Conservation (phyloP, 2,329 filamentous ascomycete genomes). For the Phaeosphaeriaceae sp. region DNA sequence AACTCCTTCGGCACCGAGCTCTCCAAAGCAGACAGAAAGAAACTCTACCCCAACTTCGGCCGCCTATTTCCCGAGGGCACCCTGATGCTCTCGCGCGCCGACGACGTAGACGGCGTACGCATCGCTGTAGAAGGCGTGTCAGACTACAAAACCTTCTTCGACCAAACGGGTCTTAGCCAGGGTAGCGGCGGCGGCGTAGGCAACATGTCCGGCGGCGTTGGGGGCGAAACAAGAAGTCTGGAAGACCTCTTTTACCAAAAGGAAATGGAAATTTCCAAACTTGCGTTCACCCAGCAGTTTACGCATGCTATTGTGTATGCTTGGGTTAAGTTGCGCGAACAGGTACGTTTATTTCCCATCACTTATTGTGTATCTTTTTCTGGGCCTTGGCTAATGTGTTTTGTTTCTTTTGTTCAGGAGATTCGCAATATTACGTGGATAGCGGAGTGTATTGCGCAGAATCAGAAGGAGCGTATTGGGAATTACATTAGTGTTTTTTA, state of each 20-base stretch:
- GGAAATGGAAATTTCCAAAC: slow-evolving; percentile 98
- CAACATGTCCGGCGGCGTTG: slow-evolving; percentile 83
- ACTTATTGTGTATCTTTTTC: too few species aligned
- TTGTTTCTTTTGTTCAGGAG: slow-evolving; percentile 74
- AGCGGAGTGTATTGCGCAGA: slow-evolving; percentile 98
- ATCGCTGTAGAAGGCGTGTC: slow-evolving; percentile 90
- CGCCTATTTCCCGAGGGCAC: slow-evolving; percentile 92
- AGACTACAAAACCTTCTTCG: slow-evolving; percentile 96
- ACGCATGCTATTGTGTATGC: slow-evolving; percentile 94
- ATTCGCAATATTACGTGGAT: slow-evolving; percentile 99
- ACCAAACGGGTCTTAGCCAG: slow-evolving; percentile 81
- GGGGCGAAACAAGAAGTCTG: slow-evolving; percentile 82
- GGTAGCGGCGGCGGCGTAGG: slow-evolving; percentile 75
- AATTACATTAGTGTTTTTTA: slow-evolving; percentile 97
- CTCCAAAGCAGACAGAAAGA: slow-evolving; percentile 90
- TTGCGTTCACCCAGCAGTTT: slow-evolving; percentile 94
- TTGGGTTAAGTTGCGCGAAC: slow-evolving; percentile 96
- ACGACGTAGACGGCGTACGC: slow-evolving; percentile 92
- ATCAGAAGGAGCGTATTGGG: slow-evolving; percentile 97
- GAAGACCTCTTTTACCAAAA: slow-evolving; percentile 99
- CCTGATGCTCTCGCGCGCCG: slow-evolving; percentile 90
- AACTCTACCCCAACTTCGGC: slow-evolving; percentile 93
- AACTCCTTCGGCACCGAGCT: slow-evolving; percentile 98
- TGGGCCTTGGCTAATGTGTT: too few species aligned
- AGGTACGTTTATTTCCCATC: slow-evolving; percentile 69